These are phyloP conservation scores for Leccinum subtestaceum DNA, from an alignment of 768 basidiomycete genomes.

Conservation along the genomic window DNA sequence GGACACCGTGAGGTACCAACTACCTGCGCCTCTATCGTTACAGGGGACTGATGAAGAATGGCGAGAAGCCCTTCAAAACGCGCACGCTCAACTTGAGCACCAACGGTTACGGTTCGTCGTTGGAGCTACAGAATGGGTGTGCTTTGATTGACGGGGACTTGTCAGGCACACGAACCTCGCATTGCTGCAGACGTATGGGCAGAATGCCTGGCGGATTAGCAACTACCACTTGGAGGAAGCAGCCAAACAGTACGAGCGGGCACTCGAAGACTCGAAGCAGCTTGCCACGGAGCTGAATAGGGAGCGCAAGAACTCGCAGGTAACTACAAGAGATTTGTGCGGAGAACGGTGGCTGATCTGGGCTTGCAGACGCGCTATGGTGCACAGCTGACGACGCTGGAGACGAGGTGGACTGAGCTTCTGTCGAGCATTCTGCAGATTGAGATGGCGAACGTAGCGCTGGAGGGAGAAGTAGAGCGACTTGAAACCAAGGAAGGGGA, in stretches of 20 bases:
- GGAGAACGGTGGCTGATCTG: neutral
- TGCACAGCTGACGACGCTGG: slow-evolving; percentile 73
- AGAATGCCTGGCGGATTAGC: slow-evolving; percentile 89
- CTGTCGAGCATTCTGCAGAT: slow-evolving; percentile 89
- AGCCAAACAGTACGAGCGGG: slow-evolving; percentile 65
- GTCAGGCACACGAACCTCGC: slow-evolving; percentile 78
- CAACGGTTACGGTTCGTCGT: slow-evolving; percentile 67
- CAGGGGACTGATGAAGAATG: slow-evolving; percentile 76
- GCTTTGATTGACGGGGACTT: slow-evolving; percentile 7
- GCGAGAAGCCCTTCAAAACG: slow-evolving; percentile 71
- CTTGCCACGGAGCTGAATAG: slow-evolving; percentile 84
- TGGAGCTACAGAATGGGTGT: neutral
- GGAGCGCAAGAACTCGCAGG: slow-evolving; percentile 84
- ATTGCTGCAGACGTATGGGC: slow-evolving; percentile 79
- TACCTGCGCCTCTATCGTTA: slow-evolving; percentile 61
- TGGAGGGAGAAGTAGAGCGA: slow-evolving; percentile 76
- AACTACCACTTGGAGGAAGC: slow-evolving; percentile 85
- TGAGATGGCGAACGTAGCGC: slow-evolving; percentile 89
- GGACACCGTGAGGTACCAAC: slow-evolving; percentile 70
- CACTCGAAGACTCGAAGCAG: slow-evolving; percentile 75
- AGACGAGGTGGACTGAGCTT: slow-evolving; percentile 90
- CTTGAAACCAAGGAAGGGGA: slow-evolving; percentile 61
- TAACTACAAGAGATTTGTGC: slow-evolving; percentile 22
- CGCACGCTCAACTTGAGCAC: slow-evolving; percentile 80
- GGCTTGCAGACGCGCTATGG: slow-evolving; percentile 66